Percentiles rank a stretch among this genome's conserved stretches.
These are phyloP conservation scores for Hymenochaete sp. DNA, from an alignment of 1,284 basidiomycete species.

Conservation along the genomic window DNA sequence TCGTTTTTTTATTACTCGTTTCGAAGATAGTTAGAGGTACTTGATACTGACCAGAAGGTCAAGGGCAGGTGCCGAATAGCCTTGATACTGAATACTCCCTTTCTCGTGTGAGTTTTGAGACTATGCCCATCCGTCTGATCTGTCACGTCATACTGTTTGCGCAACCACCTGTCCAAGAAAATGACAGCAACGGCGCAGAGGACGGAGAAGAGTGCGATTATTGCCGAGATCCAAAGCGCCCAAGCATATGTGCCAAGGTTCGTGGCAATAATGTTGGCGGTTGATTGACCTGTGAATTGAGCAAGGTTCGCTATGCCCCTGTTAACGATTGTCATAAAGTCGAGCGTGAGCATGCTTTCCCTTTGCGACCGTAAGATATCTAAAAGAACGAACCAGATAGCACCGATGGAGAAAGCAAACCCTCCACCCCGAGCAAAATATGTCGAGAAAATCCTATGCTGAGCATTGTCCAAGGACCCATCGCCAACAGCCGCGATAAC, in stretches of 20 bases:
- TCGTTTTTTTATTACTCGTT: background rate
- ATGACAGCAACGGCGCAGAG: slow-evolving; percentile 32
- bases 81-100: slow-evolving; percentile 29
- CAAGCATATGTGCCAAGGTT: slow-evolving; percentile 36
- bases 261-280: slow-evolving; percentile 32
- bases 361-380: background rate
- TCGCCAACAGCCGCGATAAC: slow-evolving; percentile 38
- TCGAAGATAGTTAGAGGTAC: background rate
- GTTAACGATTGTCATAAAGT: background rate
- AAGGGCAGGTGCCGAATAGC: slow-evolving; percentile 31
- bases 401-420: slow-evolving; percentile 33
- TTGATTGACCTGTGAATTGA: slow-evolving; percentile 34
- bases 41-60: slow-evolving; percentile 27
- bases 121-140: slow-evolving; percentile 32
- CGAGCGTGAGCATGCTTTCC: background rate
- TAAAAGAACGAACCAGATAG: slow-evolving; percentile 23
- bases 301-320: slow-evolving; percentile 37
- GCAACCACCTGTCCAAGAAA: slow-evolving; percentile 34
- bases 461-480: slow-evolving; percentile 38
- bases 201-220: slow-evolving; percentile 34
- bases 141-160: slow-evolving; percentile 30
- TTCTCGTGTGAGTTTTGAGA: slow-evolving; percentile 25
- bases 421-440: slow-evolving; percentile 38
- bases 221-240: slow-evolving; percentile 37
- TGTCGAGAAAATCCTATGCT: slow-evolving; percentile 39